Base-by-base conservation (phyloP, 768 basidiomycete genomes). In the Galerina marginata region DNA sequence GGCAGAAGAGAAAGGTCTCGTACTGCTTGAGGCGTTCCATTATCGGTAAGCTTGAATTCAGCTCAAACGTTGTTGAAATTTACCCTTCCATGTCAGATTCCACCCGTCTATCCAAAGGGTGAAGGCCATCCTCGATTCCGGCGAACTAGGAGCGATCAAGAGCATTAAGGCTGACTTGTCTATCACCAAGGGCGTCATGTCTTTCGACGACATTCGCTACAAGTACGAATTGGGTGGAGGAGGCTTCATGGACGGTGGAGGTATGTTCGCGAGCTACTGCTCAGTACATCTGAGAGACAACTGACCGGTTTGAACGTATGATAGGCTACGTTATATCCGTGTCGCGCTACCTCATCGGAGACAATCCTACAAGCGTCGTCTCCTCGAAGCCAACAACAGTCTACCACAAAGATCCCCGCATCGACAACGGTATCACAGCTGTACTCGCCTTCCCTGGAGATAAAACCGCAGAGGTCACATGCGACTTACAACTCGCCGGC, bases 21-120 rank as follows among this genome's bases (percentile, higher is more conserved):
- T 87, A 3, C 74, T 88, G 12, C 72, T 90, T 55, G 88, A 90
- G 65, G 87, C 86, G 2, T 82, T 85, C 59, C 86, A 87, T 66
- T 85, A 62, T 67, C 60, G 62, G 29, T 33, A 33, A 1, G 29
- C 29, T 33, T 33, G 29, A 33, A 4, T 33, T 7, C 29, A 7
- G 29, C 29, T 33, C 29, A 2, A 33, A 3, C 29, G 1, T 7
- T 4, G 7, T 7, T 33, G 29, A 33, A 33, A 33, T 33, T 33
- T 33, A 7, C 0, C 29, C 0, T 33, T 33, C 5, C 7, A 20
- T 7, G 29, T 33, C 29, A 33, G 29, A 20, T 90, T 90, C 72
- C 89, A 91, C 62, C 89, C 89, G 7, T 83, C 83, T 0, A 75
- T 79, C 9, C 84, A 84, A 43, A 77, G 86, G 0, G 77, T 83